Conservation (phyloP, 2,329 filamentous ascomycete genomes). For the Xylaria sp. region DNA sequence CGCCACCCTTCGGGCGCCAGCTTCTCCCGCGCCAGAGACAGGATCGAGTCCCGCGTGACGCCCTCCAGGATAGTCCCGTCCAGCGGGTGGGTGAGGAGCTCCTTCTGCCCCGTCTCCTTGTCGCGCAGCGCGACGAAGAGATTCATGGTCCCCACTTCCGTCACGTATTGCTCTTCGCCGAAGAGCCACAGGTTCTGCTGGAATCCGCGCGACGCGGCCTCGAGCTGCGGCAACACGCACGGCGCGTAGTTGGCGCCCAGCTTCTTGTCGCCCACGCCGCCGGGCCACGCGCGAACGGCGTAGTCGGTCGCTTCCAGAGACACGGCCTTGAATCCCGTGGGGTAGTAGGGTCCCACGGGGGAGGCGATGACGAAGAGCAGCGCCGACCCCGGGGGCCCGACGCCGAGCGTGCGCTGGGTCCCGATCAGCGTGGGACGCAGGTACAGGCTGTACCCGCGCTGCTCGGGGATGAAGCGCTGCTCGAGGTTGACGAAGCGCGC, state of each 20-base stretch:
- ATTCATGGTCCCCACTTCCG: slow-evolving; percentile 99
- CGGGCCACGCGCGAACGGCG: slow-evolving; percentile 96
- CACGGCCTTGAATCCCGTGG: slow-evolving; percentile 97
- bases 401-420: slow-evolving; percentile 92
- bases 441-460: slow-evolving; percentile 92
- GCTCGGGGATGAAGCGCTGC: slow-evolving; percentile 86
- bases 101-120: slow-evolving; percentile 88
- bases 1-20: slow-evolving; percentile 88
- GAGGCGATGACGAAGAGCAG: slow-evolving; percentile 95
- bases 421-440: slow-evolving; percentile 97
- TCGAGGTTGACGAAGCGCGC: slow-evolving; percentile 82
- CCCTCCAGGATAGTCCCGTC: slow-evolving; percentile 97
- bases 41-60: slow-evolving; percentile 90
- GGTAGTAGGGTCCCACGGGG: slow-evolving; percentile 97
- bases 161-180: slow-evolving; percentile 93
- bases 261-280: slow-evolving; percentile 98
- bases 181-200: slow-evolving; percentile 99
- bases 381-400: slow-evolving; percentile 90
- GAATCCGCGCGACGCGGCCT: slow-evolving; percentile 90
- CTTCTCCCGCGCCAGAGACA: slow-evolving; percentile 85
- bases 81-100: slow-evolving; percentile 92
- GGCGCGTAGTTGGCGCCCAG: slow-evolving; percentile 99
- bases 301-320: slow-evolving; percentile 96
- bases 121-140: slow-evolving; percentile 89
- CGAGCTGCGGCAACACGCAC: slow-evolving; percentile 94